phyloP scores from a whole-genome alignment of 768 basidiomycete species.

The Rhodosporidiobolus odoratus region DNA sequence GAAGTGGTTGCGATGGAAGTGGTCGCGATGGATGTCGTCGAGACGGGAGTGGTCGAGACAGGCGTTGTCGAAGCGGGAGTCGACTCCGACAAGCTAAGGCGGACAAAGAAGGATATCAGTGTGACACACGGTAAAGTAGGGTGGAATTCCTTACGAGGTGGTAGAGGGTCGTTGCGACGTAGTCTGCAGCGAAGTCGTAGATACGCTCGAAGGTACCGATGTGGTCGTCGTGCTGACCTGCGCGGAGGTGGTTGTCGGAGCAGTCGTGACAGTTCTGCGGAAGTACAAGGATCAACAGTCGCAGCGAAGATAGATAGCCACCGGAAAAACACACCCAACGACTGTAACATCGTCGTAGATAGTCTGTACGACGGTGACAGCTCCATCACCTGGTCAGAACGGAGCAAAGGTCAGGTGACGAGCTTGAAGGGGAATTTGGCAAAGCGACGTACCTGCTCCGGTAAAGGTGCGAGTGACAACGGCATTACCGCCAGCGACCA shows the following conservation, averaged over 20 bases:
- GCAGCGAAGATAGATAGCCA: neutral
- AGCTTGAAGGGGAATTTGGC: too few relatives aligned
- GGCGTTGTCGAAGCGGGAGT: too few relatives aligned
- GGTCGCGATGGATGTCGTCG: too few relatives aligned
- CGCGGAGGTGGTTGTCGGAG: neutral
- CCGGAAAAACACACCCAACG: neutral
- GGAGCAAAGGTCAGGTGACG: accelerated
- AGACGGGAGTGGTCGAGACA: too few relatives aligned
- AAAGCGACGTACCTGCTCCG: neutral
- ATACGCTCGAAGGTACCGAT: neutral
- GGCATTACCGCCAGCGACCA: neutral
- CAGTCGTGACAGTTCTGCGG: neutral
- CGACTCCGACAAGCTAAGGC: too few relatives aligned
- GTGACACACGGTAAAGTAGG: too few relatives aligned
- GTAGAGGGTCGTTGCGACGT: too few relatives aligned
- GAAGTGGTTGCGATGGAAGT: too few relatives aligned
- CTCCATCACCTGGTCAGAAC: too few relatives aligned
- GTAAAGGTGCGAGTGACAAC: neutral
- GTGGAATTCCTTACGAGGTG: too few relatives aligned
- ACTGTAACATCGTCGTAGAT: neutral
- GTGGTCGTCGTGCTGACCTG: neutral
- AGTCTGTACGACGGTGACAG: neutral
- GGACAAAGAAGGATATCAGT: too few relatives aligned
- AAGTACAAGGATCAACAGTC: too few relatives aligned
- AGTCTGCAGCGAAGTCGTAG: neutral